phyloP scores from a whole-genome alignment of 2,329 filamentous ascomycete species.

The Blastomyces gilchristii region DNA sequence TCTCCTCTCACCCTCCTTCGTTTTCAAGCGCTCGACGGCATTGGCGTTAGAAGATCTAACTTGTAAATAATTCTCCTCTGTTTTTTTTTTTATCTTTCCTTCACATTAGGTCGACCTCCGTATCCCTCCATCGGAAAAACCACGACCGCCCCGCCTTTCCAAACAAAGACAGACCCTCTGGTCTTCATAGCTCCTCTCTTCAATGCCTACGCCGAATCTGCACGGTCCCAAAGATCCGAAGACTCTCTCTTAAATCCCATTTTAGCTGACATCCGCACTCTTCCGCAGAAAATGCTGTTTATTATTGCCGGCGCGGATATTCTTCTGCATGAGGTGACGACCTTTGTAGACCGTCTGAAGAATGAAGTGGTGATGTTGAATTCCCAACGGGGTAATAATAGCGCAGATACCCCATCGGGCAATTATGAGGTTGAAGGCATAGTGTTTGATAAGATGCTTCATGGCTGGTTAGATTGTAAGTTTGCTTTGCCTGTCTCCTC shows the following conservation, averaged over 20 bases:
- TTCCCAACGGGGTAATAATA: neutral
- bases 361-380: conserved; percentile 17
- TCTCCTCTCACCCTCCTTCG: no score
- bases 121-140: conserved; percentile 34
- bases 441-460: conserved; percentile 22
- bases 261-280: conserved; percentile 24
- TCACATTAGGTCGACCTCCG: conserved; percentile 30
- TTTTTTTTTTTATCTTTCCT: neutral
- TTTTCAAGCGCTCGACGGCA: no score
- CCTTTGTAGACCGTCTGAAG: conserved; percentile 30
- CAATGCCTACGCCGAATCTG: conserved; percentile 35
- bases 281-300: conserved; percentile 34
- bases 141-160: conserved; percentile 26
- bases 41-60: neutral
- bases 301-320: conserved; percentile 36
- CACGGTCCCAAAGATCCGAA: conserved; percentile 16
- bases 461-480: conserved; percentile 25
- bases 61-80: neutral
- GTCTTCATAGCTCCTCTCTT: conserved; percentile 34
- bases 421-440: conserved; percentile 19
- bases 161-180: conserved; percentile 31
- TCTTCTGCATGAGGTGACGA: conserved; percentile 32
- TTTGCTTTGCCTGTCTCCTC: neutral
- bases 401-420: conserved; percentile 3
- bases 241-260: conserved; percentile 32